Evolutionary conservation across 352 stramenopile species (phyloP), one percentile per base, ranked within the genome.

Genomic region (Halophytophthora polymorphica): DNA sequence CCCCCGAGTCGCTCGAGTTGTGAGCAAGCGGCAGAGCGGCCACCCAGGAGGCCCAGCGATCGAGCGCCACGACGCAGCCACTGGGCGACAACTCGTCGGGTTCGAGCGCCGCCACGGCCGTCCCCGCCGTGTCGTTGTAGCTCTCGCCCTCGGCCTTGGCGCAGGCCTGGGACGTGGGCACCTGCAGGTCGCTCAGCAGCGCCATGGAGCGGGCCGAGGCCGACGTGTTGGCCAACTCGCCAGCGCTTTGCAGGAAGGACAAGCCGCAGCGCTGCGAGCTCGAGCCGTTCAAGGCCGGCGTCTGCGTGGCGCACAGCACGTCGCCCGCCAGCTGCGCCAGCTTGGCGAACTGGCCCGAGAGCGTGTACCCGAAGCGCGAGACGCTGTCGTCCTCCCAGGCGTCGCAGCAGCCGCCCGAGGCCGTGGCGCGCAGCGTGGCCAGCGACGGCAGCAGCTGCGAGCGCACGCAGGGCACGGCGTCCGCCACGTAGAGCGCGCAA

Each of bases 261-360:
- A 58, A 83, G 29, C 71, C 77, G 49, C 77, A 88, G 19, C 67
- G 63, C 54, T 86, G 73, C 17, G 64, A 67, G 56, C 49, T 65
- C 15, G 63, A 61, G 23, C 60, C 61, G 28, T 53, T 59, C 41
- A 71, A 74, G 2, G 71, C 59, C 15, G 73, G 65, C 18, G 64
- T 75, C 54, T 88, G 77, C 40, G 50, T 70, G 33, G 77, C 64
- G 39, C 77, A 88, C 28, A 79, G 45, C 22, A 79, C 42, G 52
- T 86, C 67, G 5, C 73, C 77, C 0, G 81, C 34, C 28, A 86
- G 62, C 57, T 86, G 71, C 34, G 61, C 64, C 14, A 79, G 56
- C 55, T 84, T 84, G 53, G 61, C 71, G 50, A 86, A 53, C 35
- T 84, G 69, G 13, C 70, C 72, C 29, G 74, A 78, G 54, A 86